phyloP scores from a whole-genome alignment of 139 green algal species.

The Spirogloea muscicola region DNA sequence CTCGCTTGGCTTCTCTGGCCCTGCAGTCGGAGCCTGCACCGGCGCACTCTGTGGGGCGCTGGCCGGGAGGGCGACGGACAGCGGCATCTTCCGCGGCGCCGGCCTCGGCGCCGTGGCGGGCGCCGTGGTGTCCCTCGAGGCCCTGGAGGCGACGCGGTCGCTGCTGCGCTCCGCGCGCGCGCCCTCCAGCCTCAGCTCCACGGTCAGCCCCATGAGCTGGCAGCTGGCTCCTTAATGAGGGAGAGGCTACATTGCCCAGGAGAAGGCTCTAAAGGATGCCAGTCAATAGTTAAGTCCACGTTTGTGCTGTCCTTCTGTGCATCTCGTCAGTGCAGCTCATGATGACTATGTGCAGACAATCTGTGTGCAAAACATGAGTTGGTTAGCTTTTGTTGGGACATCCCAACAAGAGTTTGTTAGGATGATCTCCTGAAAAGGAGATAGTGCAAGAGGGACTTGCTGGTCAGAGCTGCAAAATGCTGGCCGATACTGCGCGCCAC shows the following conservation, averaged over 20 bases:
- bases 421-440: too few relatives aligned
- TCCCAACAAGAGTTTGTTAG: too few relatives aligned
- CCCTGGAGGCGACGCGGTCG: constrained; percentile 8
- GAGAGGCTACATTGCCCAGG: not conserved
- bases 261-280: not conserved
- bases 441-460: too few relatives aligned
- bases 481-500: not conserved
- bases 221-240: not conserved
- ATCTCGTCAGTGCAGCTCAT: too few relatives aligned
- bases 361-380: too few relatives aligned
- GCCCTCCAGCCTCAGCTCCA: not conserved
- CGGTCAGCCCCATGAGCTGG: not conserved
- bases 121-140: constrained; percentile 23
- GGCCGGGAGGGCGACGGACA: constrained; percentile 25
- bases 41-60: constrained; percentile 18
- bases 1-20: not conserved
- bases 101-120: constrained; percentile 18
- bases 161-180: not conserved
- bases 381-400: too few relatives aligned
- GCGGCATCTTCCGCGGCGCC: constrained; percentile 19
- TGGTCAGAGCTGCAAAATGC: too few relatives aligned
- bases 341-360: too few relatives aligned
- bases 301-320: not conserved
- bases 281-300: not conserved
- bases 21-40: constrained; percentile 24